Evolutionary conservation across 2,329 filamentous ascomycete genomes (phyloP).

Genomic region (Diaporthe amygdali): DNA sequence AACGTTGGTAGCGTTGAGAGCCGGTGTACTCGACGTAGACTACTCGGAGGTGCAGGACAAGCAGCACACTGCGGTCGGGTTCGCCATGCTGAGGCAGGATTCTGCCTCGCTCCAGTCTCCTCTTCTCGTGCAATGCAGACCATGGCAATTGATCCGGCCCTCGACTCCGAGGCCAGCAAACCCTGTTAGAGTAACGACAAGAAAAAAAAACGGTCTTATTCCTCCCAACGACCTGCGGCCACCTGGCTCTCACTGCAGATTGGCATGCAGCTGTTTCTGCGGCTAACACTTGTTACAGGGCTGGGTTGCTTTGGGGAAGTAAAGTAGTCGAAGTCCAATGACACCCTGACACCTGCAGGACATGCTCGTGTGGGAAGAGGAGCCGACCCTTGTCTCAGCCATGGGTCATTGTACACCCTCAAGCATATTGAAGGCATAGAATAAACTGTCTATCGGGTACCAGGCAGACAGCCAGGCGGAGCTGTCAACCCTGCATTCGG

Average conservation of each 20-base stretch:
- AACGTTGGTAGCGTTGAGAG: constrained; percentile 3
- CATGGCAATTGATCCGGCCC: not conserved
- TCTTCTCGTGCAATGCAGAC: not conserved
- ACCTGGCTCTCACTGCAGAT: constrained; percentile 18
- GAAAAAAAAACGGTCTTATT: not conserved
- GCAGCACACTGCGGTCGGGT: not conserved
- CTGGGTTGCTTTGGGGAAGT: not conserved
- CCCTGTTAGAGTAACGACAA: not conserved
- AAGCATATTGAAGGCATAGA: not conserved
- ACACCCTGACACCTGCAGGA: constrained; percentile 3
- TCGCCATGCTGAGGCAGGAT: not conserved
- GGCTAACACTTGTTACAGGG: not conserved
- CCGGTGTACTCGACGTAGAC: not conserved
- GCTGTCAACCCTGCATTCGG: constrained; percentile 9
- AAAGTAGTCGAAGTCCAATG: constrained; percentile 11
- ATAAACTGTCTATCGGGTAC: not conserved
- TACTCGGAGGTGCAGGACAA: not conserved
- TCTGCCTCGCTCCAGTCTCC: not conserved
- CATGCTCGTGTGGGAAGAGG: constrained; percentile 10
- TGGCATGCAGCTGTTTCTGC: constrained; percentile 6
- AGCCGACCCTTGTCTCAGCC: constrained; percentile 14
- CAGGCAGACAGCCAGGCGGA: not conserved
- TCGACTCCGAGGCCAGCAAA: not conserved
- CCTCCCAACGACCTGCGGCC: constrained; percentile 9
- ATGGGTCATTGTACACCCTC: constrained; percentile 17